Conservation (phyloP, 257 asterid genomes). For the Petrea volubilis region DNA sequence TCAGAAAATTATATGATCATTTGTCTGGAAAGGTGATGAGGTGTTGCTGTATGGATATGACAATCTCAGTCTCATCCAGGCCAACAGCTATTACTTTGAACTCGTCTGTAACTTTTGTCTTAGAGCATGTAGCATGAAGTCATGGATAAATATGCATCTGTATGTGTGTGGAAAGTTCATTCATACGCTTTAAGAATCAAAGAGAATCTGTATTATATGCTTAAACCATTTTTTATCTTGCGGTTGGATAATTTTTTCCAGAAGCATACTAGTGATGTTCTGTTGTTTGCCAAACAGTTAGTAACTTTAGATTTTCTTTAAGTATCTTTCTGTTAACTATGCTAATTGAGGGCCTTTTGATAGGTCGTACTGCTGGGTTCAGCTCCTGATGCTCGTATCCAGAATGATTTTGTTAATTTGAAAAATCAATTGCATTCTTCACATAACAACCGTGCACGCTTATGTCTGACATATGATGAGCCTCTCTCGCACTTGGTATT, state of each 20-base stretch:
- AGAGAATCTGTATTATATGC: background rate
- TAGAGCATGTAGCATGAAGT: background rate
- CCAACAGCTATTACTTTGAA: background rate
- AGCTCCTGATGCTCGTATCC: slow-evolving; percentile 96
- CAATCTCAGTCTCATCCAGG: background rate
- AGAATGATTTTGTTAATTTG: slow-evolving; percentile 84
- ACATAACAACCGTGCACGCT: slow-evolving; percentile 75
- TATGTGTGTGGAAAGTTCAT: background rate
- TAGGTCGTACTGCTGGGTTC: slow-evolving; percentile 96
- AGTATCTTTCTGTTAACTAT: slow-evolving; percentile 5
- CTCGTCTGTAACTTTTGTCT: background rate
- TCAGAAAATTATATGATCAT: background rate
- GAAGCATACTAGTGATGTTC: too few relatives aligned
- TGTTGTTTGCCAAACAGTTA: too few relatives aligned
- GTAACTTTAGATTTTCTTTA: background rate
- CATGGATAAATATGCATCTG: background rate
- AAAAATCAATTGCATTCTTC: slow-evolving; percentile 84
- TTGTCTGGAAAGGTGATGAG: background rate
- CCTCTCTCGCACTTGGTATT: slow-evolving; percentile 98
- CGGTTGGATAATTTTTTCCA: too few relatives aligned
- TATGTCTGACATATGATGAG: slow-evolving; percentile 89
- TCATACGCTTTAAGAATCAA: background rate
- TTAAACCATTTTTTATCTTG: background rate
- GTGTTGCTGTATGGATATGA: background rate
- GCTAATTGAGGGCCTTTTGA: slow-evolving; percentile 32